phyloP scores from a whole-genome alignment of 75 land plant genomes.

The Sequoiadendron giganteum region DNA sequence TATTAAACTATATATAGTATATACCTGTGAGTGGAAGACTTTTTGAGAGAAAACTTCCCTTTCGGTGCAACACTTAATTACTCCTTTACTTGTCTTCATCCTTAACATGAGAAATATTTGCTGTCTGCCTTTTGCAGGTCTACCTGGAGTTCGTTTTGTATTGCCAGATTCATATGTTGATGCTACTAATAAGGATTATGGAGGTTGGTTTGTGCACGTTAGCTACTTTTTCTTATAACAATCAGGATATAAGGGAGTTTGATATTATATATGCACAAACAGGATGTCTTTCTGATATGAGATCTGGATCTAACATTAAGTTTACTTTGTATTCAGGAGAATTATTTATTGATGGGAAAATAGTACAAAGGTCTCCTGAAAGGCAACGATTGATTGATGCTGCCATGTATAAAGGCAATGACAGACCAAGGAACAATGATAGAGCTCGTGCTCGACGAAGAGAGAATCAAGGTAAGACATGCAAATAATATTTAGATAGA shows the following conservation, averaged over 20 bases:
- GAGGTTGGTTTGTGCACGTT: constrained; percentile 31
- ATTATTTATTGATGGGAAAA: constrained; percentile 50
- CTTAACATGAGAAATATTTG: background rate
- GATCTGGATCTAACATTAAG: background rate
- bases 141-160: constrained; percentile 67
- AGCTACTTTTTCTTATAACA: background rate
- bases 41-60: background rate
- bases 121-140: constrained; percentile 20
- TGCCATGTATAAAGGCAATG: constrained; percentile 35
- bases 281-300: background rate
- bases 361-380: constrained; percentile 51
- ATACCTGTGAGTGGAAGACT: too few relatives aligned
- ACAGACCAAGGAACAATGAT: constrained; percentile 55
- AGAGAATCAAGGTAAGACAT: constrained; percentile 23
- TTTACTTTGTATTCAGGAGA: constrained; percentile 27
- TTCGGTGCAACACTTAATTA: background rate
- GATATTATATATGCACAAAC: background rate
- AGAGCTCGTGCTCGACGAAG: constrained; percentile 50
- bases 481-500: background rate
- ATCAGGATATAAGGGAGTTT: background rate
- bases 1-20: too few relatives aligned
- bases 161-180: constrained; percentile 64
- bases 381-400: constrained; percentile 55
- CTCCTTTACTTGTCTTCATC: background rate
- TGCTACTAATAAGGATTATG: constrained; percentile 52